phyloP scores from a whole-genome alignment of 2,329 filamentous ascomycete genomes.

The Remersonia thermophila region DNA sequence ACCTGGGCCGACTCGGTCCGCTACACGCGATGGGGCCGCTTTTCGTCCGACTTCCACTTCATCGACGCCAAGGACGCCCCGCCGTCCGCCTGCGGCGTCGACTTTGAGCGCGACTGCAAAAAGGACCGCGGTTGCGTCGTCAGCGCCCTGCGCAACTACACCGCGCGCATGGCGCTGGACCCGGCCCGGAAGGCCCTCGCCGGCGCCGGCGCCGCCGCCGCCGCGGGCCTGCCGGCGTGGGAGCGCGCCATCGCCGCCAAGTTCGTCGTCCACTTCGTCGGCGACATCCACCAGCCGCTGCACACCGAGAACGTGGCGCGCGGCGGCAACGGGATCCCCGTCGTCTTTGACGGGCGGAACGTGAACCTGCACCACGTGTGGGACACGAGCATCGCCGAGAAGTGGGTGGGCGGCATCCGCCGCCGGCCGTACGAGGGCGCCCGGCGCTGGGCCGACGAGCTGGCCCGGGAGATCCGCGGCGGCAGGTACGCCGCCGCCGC shows the following conservation, averaged over 20 bases:
- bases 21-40: constrained; percentile 51
- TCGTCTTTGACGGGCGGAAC: constrained; percentile 43
- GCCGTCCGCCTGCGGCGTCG: constrained; percentile 43
- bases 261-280: constrained; percentile 56
- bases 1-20: constrained; percentile 57
- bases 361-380: constrained; percentile 62
- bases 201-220: too few species aligned
- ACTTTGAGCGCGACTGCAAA: constrained; percentile 50
- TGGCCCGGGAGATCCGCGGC: constrained; percentile 40
- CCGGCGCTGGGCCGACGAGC: constrained; percentile 41
- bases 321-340: constrained; percentile 57
- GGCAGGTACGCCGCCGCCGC: constrained; percentile 42
- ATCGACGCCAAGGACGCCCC: constrained; percentile 56
- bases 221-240: constrained; percentile 29
- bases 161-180: constrained; percentile 38
- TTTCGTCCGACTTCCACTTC: constrained; percentile 53
- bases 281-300: constrained; percentile 58
- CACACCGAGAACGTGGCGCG: constrained; percentile 51
- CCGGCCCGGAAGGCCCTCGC: too few species aligned
- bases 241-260: constrained; percentile 48
- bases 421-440: constrained; percentile 39
- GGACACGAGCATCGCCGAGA: constrained; percentile 59
- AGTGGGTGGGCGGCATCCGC: constrained; percentile 42
- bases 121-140: constrained; percentile 46
- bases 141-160: constrained; percentile 48